Base-by-base conservation (phyloP, 306 rosid species). In the Vachellia collinsii region DNA sequence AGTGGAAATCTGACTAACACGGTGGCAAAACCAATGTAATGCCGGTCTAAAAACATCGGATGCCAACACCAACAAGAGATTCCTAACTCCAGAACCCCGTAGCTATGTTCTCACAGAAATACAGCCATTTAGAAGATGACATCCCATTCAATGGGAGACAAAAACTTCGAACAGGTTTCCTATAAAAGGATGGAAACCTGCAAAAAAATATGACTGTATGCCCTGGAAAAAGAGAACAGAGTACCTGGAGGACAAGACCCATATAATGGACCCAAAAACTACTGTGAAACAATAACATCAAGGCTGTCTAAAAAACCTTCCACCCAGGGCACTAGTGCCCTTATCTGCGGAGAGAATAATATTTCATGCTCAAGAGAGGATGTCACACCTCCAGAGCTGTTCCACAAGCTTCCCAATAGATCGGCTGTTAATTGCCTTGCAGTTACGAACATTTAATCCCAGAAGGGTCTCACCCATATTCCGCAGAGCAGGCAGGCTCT, bases 231-330 rank as follows among this genome's bases (percentile, higher is more conserved):
- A 91, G 84, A 74, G 87, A 86, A 83, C 94, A 81, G 77, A 25
- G 87, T 78, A 43, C 66, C 89, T 44, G 78, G 85, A 80, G 59
- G 82, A 84, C 88, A 84, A 91, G 97, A 90, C 90, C 94, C 93
- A 87, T 83, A 53, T 39, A 66, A 88, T 90, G 93, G 92, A 89
- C 92, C 98, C 90, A 91, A 88, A 90, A 93, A 94, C 86, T 79
- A 88, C 71, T n/a, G 12, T 51, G 69, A 66, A 74, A 86, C 66
- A 78, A 72, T 85, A 83, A 83, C 80, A 75, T 80, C 82, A 80
- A 81, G 66, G 81, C 85, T 81, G 82, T 81, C 92, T 83, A 80
- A 51, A 46, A 43, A 84, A 79, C 70, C 63, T 78, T 54, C 83
- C 51, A 73, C 85, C 34, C 63, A 25, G 8, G 58, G 37, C 50